phyloP scores from a whole-genome alignment of 1,139 yeast species.

The Spencermartinsiella ligniputridi region DNA sequence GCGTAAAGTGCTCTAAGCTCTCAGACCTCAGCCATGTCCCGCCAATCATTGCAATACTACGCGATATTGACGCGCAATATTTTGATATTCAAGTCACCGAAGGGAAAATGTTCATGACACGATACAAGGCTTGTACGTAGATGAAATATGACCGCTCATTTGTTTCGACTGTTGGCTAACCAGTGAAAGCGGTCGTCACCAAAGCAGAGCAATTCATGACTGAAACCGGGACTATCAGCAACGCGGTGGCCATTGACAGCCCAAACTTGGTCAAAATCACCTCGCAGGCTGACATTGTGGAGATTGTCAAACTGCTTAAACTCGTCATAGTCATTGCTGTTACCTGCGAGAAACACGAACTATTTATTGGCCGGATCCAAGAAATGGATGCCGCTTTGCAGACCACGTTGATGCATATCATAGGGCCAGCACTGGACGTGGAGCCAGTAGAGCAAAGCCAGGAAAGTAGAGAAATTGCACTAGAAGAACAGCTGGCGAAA shows the following conservation, averaged over 20 bases:
- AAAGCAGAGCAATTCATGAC: constrained; percentile 1
- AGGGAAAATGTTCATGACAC: constrained; percentile 1
- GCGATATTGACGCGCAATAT: constrained; percentile 7
- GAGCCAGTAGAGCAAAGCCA: constrained; percentile 1
- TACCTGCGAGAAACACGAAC: constrained; percentile 13
- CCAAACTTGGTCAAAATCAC: constrained; percentile 12
- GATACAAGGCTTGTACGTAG: constrained; percentile 6
- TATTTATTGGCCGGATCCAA: constrained; percentile 15
- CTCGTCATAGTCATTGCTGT: constrained; percentile 14
- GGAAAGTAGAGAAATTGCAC: constrained; percentile 11
- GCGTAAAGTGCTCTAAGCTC: neutral
- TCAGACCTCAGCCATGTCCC: constrained; percentile 1
- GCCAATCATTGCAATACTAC: constrained; percentile 5
- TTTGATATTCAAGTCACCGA: constrained; percentile 4
- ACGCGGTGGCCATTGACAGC: constrained; percentile 2
- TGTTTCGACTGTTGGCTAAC: neutral
- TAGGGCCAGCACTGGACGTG: constrained; percentile 13
- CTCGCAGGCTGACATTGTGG: constrained; percentile 8
- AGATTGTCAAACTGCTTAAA: constrained; percentile 13
- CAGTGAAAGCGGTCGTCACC: neutral
- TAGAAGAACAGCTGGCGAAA: constrained; percentile 19
- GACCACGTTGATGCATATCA: constrained; percentile 14
- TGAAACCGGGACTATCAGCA: neutral
- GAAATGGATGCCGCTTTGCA: constrained; percentile 14
- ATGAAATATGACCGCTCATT: neutral